Conservation (phyloP, 805 yeast species). For the Starmerella sirachaensis region DNA sequence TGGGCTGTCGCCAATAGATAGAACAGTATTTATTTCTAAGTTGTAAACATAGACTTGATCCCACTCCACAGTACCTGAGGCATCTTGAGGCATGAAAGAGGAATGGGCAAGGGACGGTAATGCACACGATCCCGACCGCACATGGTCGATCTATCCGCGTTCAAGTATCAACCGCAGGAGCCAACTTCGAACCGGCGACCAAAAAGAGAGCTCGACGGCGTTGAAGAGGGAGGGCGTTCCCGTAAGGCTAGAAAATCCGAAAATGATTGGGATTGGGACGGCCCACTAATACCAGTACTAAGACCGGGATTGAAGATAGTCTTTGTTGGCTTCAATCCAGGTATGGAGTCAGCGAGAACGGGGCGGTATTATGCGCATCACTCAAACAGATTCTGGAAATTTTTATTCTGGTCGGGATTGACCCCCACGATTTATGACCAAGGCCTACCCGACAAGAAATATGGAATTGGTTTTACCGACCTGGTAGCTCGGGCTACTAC, state of each 20-base stretch:
- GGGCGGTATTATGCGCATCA: constrained; percentile 69
- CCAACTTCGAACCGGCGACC: neutral
- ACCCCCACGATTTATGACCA: constrained; percentile 34
- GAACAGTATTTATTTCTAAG: neutral
- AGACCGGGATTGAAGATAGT: constrained; percentile 32
- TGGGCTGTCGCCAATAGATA: constrained; percentile 17
- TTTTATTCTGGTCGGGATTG: constrained; percentile 42
- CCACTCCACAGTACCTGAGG: no score
- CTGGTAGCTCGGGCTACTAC: constrained; percentile 52
- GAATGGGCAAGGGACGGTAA: no score
- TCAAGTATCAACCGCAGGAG: constrained; percentile 2
- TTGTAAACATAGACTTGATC: neutral
- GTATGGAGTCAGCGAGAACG: constrained; percentile 43
- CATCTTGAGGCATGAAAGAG: no score
- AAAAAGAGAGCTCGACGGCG: neutral
- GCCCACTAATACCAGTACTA: constrained; percentile 24
- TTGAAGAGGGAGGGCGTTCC: no score
- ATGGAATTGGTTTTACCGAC: constrained; percentile 58
- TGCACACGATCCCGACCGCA: no score
- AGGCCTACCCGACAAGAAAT: constrained; percentile 32
- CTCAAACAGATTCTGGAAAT: constrained; percentile 56
- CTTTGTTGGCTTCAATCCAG: constrained; percentile 66
- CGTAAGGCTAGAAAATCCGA: no score
- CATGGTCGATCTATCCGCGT: constrained; percentile 7
- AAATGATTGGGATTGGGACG: constrained; percentile 12